These are phyloP conservation scores for Anisogramma anomala DNA, from an alignment of 2,329 filamentous ascomycete species.

Conservation along the genomic window DNA sequence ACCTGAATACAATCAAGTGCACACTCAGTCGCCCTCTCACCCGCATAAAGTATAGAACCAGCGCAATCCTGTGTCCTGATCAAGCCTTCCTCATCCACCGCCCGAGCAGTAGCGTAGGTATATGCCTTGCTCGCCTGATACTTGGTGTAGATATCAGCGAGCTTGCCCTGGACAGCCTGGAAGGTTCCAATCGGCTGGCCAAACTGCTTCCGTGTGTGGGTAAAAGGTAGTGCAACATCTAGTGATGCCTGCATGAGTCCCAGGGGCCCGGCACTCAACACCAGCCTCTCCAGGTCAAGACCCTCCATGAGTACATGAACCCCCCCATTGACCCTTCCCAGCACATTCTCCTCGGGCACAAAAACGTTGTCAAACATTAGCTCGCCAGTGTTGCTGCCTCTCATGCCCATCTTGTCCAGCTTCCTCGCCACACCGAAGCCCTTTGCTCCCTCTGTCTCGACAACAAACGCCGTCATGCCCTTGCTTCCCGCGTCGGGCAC, in stretches of 20 bases:
- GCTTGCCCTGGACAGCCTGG: constrained; percentile 82
- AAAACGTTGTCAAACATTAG: constrained; percentile 85
- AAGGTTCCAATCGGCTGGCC: constrained; percentile 77
- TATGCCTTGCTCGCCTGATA: constrained; percentile 74
- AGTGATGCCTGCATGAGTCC: constrained; percentile 90
- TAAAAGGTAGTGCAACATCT: constrained; percentile 78
- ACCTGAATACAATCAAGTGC: constrained; percentile 83
- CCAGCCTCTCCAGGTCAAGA: constrained; percentile 83
- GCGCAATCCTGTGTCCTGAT: constrained; percentile 88
- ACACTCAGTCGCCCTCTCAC: constrained; percentile 79
- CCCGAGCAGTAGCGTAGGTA: constrained; percentile 70
- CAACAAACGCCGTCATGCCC: constrained; percentile 90
- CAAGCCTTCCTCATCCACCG: constrained; percentile 62
- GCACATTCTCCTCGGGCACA: constrained; percentile 68
- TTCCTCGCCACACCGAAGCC: constrained; percentile 85
- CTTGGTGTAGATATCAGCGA: constrained; percentile 97
- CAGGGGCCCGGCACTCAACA: constrained; percentile 79
- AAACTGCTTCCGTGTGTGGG: constrained; percentile 84
- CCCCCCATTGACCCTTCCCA: constrained; percentile 70
- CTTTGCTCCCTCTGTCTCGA: constrained; percentile 52
- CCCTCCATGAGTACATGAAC: constrained; percentile 93
- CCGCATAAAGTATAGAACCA: constrained; percentile 84
- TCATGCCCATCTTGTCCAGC: constrained; percentile 96
- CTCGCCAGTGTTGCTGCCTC: constrained; percentile 92
- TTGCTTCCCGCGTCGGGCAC: constrained; percentile 67